Base-by-base conservation (phyloP, 2,329 filamentous ascomycete genomes). In the Colletotrichum sp. region DNA sequence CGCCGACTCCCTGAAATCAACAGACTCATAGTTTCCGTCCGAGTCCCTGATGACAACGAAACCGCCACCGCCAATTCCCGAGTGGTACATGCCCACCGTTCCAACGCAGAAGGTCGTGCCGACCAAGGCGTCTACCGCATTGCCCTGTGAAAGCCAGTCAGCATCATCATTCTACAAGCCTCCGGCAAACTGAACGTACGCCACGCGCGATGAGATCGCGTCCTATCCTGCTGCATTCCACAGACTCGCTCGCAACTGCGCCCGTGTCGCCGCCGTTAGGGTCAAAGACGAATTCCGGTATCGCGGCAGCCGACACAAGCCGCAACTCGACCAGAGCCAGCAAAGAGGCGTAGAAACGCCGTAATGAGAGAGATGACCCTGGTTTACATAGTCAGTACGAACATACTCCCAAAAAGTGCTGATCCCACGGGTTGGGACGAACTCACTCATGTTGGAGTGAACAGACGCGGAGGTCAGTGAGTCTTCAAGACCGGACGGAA, bases 1-100 rank as follows among this genome's bases (percentile, higher is more conserved):
- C 0, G 96, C 96, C 0, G 94, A 92, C 84, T 99, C 96, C 63
- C 96, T 90, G 82, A 98, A 99, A 85, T 99, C 96, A 79, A 99
- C 92, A 75, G 93, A 93, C 81, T 98, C 95, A 82, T 96, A 98
- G 21, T 88, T 88, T n/a, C 95, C 95, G 75, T 95, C 88, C 18
- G 91, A 86, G 39, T 92, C 89, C 64, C 95, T 92, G 7, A 98
- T 91, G 7, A 98, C 88, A 90, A 96, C 94, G 85, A 99, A 99
- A 3, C 96, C 96, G 55, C 96, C 96, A 8, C 96, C 96, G 24
- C 95, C 96, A 75, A 98, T 94, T 18, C 96, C 96, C 55, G 91
- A 91, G 83, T 96, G 94, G 79, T 95, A 95, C 92, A 95, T 95
- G 72, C 90, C 93, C 60, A 94, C 89, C 8, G 95, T 93, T 7